Conservation (phyloP, 2,329 filamentous ascomycete species). For the Phaeosphaeria sp. region DNA sequence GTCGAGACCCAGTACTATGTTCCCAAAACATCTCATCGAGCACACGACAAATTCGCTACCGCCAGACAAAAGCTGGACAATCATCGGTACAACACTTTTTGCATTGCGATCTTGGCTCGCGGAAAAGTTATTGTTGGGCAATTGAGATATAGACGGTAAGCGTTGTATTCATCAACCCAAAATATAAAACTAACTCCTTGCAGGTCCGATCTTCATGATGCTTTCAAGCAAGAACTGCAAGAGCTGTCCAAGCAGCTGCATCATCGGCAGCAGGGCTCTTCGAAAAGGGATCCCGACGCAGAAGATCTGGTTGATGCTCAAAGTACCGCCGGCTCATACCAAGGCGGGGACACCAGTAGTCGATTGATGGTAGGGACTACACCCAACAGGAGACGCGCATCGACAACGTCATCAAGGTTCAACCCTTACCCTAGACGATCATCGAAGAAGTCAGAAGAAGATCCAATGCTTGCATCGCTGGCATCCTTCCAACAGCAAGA, state of each 20-base stretch:
- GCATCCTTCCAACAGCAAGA: background rate
- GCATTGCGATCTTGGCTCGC: background rate
- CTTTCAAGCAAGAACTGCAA: background rate
- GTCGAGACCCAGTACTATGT: background rate
- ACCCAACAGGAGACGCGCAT: background rate
- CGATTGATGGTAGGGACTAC: background rate
- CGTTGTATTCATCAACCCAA: background rate
- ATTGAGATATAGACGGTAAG: slow-evolving; percentile 4
- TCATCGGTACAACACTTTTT: background rate
- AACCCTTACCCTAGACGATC: background rate
- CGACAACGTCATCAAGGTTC: background rate
- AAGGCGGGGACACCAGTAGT: background rate
- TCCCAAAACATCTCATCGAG: background rate
- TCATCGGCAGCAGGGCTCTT: background rate
- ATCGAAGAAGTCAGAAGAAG: background rate
- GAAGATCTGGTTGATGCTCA: background rate
- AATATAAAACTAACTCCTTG: background rate
- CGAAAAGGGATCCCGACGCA: background rate
- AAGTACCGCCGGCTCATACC: background rate
- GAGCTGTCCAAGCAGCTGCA: slow-evolving; percentile 1
- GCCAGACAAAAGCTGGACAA: background rate
- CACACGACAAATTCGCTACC: background rate
- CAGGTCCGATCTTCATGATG: slow-evolving; percentile 1
- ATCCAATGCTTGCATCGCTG: background rate
- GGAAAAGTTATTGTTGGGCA: background rate